Evolutionary conservation across 2,329 filamentous ascomycete genomes (phyloP), one percentile per base, ranked within the genome.

Genomic region (Pseudogymnoascus sp.): DNA sequence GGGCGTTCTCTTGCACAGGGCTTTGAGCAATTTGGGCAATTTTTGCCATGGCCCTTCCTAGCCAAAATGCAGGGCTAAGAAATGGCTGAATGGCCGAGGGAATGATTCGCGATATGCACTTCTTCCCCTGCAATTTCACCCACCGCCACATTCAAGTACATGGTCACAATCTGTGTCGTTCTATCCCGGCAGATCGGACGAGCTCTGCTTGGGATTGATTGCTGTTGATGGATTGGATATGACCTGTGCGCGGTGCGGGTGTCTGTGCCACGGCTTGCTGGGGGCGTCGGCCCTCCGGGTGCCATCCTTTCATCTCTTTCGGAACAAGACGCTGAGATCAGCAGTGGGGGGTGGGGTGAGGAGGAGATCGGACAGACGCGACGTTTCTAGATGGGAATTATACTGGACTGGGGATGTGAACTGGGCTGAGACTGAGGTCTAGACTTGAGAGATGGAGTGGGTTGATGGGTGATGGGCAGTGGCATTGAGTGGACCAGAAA

Each of bases 391-490:
- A 55, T 55, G 25, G 45, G 45, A 55, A 28, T 55, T 55, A 55
- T 55, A 55, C 45, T 52, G 23, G 23, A 31, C 45, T 52, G 14
- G 45, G 45, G 8, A 52, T 52, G 45, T 55, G 45, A 28, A 55
- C 25, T 55, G 45, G 45, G 45, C 45, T 55, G 45, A 55, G 25
- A 55, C 45, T 31, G 45, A 55, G 45, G 45, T 55, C 45, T 55
- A 55, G 45, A 55, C 45, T 33, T 28, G 25, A 28, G 21, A n/a
- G 5, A 55, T 33, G 45, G 45, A 18, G 14, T 31, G n/a, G 11
- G 45, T 31, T 16, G 45, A 52, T 52, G 23, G 14, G 23, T 52
- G 45, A 52, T 41, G 38, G 38, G 23, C 43, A 49, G 43, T 28
- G 23, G 23, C 14, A 49, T 28, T n/a, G 25, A 31, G 45, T 31